A percentile compares a stretch with the other conserved stretches of the same genome.
Evolutionary conservation across 177 flowering plant species (phyloP).

Genomic region (Vitis hybrid): DNA sequence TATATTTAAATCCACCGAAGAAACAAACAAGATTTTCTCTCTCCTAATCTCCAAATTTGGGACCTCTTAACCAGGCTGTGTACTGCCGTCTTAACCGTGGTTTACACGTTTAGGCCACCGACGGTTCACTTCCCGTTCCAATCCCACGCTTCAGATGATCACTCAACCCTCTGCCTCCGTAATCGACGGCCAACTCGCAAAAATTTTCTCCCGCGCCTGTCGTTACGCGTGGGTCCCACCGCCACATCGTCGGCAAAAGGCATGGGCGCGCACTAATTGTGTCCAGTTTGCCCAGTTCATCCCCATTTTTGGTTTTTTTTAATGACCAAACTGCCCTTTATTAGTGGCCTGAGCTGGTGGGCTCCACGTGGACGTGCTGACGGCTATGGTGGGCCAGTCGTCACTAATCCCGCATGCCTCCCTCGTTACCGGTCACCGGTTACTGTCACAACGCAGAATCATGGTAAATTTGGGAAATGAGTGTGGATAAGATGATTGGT

Average conservation of each 20-base stretch:
- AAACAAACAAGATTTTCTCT: not conserved
- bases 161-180: slow-evolving; percentile 8
- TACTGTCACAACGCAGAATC: too few relatives aligned
- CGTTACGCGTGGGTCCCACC: slow-evolving; percentile 25
- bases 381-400: too few relatives aligned
- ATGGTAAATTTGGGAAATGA: too few relatives aligned
- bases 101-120: slow-evolving; percentile 1
- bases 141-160: slow-evolving; percentile 4
- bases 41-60: not conserved
- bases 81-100: not conserved
- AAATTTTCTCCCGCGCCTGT: slow-evolving; percentile 15
- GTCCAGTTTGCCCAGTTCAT: slow-evolving; percentile 6
- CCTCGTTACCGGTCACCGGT: too few relatives aligned
- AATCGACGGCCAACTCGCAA: slow-evolving; percentile 19
- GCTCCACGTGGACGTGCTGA: not conserved
- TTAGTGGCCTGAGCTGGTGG: not conserved
- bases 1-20: slow-evolving; percentile 7
- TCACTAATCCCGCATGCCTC: too few relatives aligned
- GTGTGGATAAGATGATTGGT: too few relatives aligned
- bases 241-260: slow-evolving; percentile 18
- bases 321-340: not conserved
- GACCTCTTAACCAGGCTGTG: not conserved
- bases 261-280: slow-evolving; percentile 28
- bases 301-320: not conserved
- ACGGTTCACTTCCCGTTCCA: not conserved